A percentile compares a stretch with the other conserved stretches of the same genome.
These are phyloP conservation scores for Aureobasidium vineae DNA, from an alignment of 2,329 filamentous ascomycete genomes.

Conservation along the genomic window DNA sequence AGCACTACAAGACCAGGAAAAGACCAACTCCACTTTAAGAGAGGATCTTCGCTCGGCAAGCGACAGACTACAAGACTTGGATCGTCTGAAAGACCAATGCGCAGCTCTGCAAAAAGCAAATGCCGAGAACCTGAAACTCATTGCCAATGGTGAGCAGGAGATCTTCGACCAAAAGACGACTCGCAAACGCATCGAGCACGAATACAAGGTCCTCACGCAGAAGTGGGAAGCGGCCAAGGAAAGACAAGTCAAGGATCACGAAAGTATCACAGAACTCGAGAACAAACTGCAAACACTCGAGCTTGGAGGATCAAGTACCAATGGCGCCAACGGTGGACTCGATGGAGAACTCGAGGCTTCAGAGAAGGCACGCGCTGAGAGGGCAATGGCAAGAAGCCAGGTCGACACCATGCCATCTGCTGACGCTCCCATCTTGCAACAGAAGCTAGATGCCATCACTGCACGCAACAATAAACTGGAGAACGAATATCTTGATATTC, in stretches of 20 bases:
- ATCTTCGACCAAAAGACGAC: constrained; percentile 53
- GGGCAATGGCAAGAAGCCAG: constrained; percentile 29
- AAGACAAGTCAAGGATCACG: constrained; percentile 49
- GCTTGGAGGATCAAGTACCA: constrained; percentile 33
- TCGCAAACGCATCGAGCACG: constrained; percentile 49
- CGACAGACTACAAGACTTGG: constrained; percentile 47
- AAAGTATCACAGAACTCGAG: constrained; percentile 49
- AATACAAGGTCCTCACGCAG: constrained; percentile 48
- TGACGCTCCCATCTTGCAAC: constrained; percentile 40
- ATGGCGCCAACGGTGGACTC: constrained; percentile 35
- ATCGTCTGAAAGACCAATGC: constrained; percentile 47
- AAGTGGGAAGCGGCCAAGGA: constrained; percentile 50
- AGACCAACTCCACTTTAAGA: constrained; percentile 44
- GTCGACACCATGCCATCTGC: constrained; percentile 7
- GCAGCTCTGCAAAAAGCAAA: constrained; percentile 51
- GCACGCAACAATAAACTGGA: constrained; percentile 42
- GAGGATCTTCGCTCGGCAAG: constrained; percentile 48
- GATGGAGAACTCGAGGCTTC: constrained; percentile 44
- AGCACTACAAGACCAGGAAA: constrained; percentile 49
- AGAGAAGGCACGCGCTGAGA: constrained; percentile 30
- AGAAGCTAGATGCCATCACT: constrained; percentile 43
- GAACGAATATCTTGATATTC: constrained; percentile 43
- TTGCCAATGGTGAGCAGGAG: constrained; percentile 52
- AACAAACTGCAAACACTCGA: constrained; percentile 46
- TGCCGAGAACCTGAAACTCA: constrained; percentile 51